Conservation (phyloP, 140 eudicot genomes). For the Cichorium intybus region DNA sequence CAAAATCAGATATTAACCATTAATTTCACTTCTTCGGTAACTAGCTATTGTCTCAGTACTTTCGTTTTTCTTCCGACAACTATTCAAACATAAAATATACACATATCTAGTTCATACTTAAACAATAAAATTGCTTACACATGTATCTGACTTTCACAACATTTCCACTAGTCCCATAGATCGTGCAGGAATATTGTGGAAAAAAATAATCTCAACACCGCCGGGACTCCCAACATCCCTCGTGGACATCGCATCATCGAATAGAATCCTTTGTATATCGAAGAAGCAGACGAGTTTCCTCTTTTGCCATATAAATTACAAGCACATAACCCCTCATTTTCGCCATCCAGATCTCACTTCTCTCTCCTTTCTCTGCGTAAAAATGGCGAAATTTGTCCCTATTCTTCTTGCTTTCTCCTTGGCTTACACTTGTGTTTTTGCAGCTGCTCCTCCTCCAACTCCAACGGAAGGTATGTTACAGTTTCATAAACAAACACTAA, state of each 20-base stretch:
- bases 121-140: not conserved
- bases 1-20: no score
- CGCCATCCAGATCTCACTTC: slow-evolving; percentile 16
- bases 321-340: not conserved
- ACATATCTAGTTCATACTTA: not conserved
- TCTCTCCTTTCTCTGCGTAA: not conserved
- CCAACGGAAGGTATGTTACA: slow-evolving; percentile 49
- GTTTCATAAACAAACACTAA: not conserved
- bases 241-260: slow-evolving; percentile 29
- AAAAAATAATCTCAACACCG: slow-evolving; percentile 9
- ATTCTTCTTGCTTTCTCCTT: slow-evolving; percentile 32
- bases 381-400: slow-evolving; percentile 29
- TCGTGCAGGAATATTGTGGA: slow-evolving; percentile 10
- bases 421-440: slow-evolving; percentile 31
- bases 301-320: slow-evolving; percentile 20
- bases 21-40: no score
- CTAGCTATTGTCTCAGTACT: no score
- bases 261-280: not conserved
- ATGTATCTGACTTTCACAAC: not conserved
- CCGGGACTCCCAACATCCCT: slow-evolving; percentile 25
- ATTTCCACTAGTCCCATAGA: slow-evolving; percentile 3
- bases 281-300: slow-evolving; percentile 13
- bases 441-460: slow-evolving; percentile 29
- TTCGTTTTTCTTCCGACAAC: no score
- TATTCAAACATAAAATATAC: no score